A percentile compares a stretch with the other conserved stretches of the same genome.
These are phyloP conservation scores for Schizonepeta tenuifolia DNA, from an alignment of 257 asterid species.

Conservation along the genomic window DNA sequence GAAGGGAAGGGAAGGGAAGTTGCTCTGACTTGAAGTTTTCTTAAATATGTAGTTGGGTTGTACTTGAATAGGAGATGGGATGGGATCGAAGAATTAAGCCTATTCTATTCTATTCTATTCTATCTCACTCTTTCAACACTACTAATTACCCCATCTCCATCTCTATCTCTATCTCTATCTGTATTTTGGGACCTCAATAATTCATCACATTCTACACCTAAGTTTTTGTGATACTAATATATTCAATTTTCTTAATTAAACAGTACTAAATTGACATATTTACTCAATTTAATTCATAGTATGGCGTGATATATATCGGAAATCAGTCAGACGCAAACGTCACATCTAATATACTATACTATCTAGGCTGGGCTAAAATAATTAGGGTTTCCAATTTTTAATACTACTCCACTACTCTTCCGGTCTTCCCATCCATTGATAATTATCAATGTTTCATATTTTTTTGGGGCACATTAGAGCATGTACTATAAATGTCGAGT, in stretches of 20 bases:
- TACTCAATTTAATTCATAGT: neutral
- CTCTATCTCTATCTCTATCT: slow-evolving; percentile 2
- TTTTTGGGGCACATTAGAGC: too few relatives aligned
- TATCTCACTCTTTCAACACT: slow-evolving; percentile 4
- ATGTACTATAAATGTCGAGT: too few relatives aligned
- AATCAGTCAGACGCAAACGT: slow-evolving; percentile 6
- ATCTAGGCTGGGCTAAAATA: too few relatives aligned
- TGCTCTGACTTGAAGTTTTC: neutral
- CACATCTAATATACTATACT: slow-evolving; percentile 3
- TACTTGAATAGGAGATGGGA: neutral
- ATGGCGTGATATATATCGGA: neutral
- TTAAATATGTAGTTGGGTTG: neutral
- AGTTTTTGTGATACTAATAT: neutral
- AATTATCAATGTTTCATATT: too few relatives aligned
- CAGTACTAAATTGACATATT: neutral
- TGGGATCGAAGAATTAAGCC: neutral
- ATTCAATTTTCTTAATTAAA: neutral
- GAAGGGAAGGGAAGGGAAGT: too few relatives aligned
- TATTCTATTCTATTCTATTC: too few relatives aligned
- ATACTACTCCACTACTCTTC: too few relatives aligned
- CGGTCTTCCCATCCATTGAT: too few relatives aligned
- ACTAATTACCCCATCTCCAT: slow-evolving; percentile 26
- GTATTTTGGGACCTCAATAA: slow-evolving; percentile 22
- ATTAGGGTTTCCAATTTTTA: too few relatives aligned
- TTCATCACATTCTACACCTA: slow-evolving; percentile 17